phyloP scores from a whole-genome alignment of 164 flowering plant species.

The Pachysandra terminalis region DNA sequence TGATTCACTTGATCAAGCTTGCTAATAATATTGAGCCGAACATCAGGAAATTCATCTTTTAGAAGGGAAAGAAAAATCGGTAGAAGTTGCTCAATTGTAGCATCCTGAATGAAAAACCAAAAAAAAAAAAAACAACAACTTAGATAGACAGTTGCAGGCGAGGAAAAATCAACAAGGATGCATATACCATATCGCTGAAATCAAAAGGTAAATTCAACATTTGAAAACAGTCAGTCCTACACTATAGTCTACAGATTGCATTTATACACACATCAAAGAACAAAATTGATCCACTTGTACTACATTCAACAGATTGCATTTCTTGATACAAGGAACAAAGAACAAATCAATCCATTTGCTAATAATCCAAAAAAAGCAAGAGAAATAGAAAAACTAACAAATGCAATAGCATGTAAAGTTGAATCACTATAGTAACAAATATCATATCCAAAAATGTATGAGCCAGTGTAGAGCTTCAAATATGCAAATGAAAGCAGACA shows the following conservation, averaged over 20 bases:
- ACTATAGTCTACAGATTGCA: neutral
- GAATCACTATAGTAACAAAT: neutral
- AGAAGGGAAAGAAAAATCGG: constrained; percentile 93
- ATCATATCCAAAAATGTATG: neutral
- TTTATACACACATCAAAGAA: too few species aligned
- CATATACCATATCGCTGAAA: neutral
- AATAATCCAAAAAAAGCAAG: neutral
- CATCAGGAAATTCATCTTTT: constrained; percentile 99
- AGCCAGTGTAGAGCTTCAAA: neutral
- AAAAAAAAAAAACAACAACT: neutral
- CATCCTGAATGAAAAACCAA: constrained; percentile 62
- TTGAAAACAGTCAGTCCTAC: neutral
- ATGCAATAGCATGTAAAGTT: neutral
- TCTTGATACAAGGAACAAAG: too few species aligned
- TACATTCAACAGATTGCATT: too few species aligned
- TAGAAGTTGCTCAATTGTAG: constrained; percentile 93
- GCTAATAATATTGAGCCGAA: constrained; percentile 95
- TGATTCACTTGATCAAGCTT: constrained; percentile 99
- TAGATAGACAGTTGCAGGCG: neutral
- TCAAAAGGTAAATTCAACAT: neutral
- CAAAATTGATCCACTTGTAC: too few species aligned
- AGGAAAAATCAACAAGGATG: neutral
- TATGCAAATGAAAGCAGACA: neutral
- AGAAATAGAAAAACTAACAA: neutral
- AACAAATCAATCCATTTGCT: neutral